Evolutionary conservation across 768 basidiomycete species (phyloP).

Genomic region (Agaricus blazei): DNA sequence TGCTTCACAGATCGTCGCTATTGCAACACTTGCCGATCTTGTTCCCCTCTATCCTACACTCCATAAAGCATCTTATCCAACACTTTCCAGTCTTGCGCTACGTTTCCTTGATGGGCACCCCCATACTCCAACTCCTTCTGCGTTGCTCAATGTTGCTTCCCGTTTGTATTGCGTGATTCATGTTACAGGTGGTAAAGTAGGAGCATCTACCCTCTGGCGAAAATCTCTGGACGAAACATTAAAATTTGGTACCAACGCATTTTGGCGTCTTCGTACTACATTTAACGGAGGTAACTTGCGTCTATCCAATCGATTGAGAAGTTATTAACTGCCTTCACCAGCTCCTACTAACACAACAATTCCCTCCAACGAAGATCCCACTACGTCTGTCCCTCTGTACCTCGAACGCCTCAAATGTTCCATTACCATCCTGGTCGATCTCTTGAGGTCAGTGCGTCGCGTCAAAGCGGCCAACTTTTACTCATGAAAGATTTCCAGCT

Average conservation of each 20-base stretch:
- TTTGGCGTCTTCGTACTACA: slow-evolving; percentile 54
- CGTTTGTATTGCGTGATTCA: slow-evolving; percentile 59
- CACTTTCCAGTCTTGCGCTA: slow-evolving; percentile 50
- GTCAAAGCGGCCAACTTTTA: neutral
- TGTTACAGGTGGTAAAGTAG: slow-evolving; percentile 75
- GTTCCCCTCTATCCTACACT: slow-evolving; percentile 64
- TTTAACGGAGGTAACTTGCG: slow-evolving; percentile 36
- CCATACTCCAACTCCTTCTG: slow-evolving; percentile 32
- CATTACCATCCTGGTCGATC: slow-evolving; percentile 50
- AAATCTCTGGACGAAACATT: slow-evolving; percentile 71
- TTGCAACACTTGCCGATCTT: slow-evolving; percentile 49
- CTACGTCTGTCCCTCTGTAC: slow-evolving; percentile 46
- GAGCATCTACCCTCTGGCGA: slow-evolving; percentile 66
- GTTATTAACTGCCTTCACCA: neutral
- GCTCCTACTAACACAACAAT: slow-evolving; percentile 3
- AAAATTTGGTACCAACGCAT: slow-evolving; percentile 59
- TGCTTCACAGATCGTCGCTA: slow-evolving; percentile 34
- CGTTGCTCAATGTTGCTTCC: slow-evolving; percentile 44
- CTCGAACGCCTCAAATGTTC: slow-evolving; percentile 58
- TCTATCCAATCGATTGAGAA: neutral
- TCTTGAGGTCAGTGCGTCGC: slow-evolving; percentile 30
- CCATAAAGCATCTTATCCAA: slow-evolving; percentile 48
- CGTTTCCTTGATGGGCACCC: slow-evolving; percentile 52
- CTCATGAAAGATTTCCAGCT: slow-evolving; percentile 30
- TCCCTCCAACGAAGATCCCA: slow-evolving; percentile 35